A percentile compares a stretch with the other conserved stretches of the same genome.
These are phyloP conservation scores for Talaromyces rugulosus DNA, from an alignment of 2,329 filamentous ascomycete genomes.

Conservation along the genomic window DNA sequence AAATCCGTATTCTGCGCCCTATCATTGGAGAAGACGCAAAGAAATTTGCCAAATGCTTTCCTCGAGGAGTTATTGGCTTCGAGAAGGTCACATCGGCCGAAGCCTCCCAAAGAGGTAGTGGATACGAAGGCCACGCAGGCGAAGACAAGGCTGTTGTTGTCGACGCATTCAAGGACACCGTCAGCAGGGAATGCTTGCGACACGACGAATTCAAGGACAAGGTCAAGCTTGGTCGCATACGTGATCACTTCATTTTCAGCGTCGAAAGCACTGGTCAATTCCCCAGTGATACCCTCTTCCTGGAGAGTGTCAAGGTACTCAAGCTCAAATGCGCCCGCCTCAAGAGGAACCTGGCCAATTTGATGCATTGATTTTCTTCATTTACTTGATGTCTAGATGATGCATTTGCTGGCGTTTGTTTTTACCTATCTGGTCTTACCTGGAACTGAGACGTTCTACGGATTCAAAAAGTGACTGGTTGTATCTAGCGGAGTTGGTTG, in stretches of 20 bases:
- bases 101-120: conserved; percentile 55
- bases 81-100: conserved; percentile 68
- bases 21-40: conserved; percentile 82
- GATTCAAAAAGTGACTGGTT: conserved; percentile 8
- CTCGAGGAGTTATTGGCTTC: conserved; percentile 77
- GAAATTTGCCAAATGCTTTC: conserved; percentile 89
- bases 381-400: conserved; percentile 16
- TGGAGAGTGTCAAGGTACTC: conserved; percentile 80
- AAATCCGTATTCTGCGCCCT: conserved; percentile 76
- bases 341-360: conserved; percentile 42
- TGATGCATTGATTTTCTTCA: conserved; percentile 31
- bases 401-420: conserved; percentile 37
- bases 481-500: conserved; percentile 7
- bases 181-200: conserved; percentile 85
- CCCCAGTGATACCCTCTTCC: conserved; percentile 87
- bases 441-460: conserved; percentile 9
- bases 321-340: conserved; percentile 70
- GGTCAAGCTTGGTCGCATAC: conserved; percentile 82
- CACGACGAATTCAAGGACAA: conserved; percentile 93
- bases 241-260: conserved; percentile 97
- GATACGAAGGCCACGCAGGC: conserved; percentile 70
- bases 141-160: conserved; percentile 82
- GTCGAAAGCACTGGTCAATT: conserved; percentile 95
- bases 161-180: conserved; percentile 89
- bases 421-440: conserved; percentile 2